Conservation (phyloP, 2,329 filamentous ascomycete species). For the Aspergillus amoenus region DNA sequence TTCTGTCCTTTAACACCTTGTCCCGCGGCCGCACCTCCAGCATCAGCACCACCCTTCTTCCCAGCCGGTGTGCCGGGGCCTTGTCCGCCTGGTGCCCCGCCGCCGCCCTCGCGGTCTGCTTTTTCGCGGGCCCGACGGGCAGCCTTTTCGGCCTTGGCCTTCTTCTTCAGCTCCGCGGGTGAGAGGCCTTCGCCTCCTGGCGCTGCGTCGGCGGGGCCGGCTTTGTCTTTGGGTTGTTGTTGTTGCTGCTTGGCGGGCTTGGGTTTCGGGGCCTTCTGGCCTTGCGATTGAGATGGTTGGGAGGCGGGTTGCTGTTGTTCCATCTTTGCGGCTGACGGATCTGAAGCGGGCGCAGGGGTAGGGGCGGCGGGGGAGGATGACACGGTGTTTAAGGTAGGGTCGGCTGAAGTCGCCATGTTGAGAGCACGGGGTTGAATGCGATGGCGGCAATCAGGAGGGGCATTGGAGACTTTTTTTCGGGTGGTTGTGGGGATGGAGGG, state of each 20-base stretch:
- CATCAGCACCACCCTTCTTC: constrained; percentile 33
- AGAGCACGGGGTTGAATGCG: constrained; percentile 19
- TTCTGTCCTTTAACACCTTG: constrained; percentile 34
- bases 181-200: constrained; percentile 37
- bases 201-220: constrained; percentile 23
- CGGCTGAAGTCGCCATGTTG: constrained; percentile 29
- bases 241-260: constrained; percentile 17
- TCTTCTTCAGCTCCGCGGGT: constrained; percentile 78
- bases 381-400: constrained; percentile 20
- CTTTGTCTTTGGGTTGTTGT: constrained; percentile 25
- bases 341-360: constrained; percentile 19
- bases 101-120: constrained; percentile 48
- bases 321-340: constrained; percentile 16
- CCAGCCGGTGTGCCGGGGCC: constrained; percentile 14
- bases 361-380: constrained; percentile 18
- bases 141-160: constrained; percentile 86
- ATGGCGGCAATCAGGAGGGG: constrained; percentile 23
- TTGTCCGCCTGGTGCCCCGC: constrained; percentile 31
- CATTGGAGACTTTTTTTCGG: constrained; percentile 28
- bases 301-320: constrained; percentile 9
- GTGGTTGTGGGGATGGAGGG: constrained; percentile 20
- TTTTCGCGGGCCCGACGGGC: constrained; percentile 75
- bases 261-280: constrained; percentile 21
- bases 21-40: constrained; percentile 22
- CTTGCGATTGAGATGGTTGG: constrained; percentile 23